Percentiles rank a stretch among this genome's conserved stretches.
Evolutionary conservation across 1,284 basidiomycete species (phyloP).

Genomic region (Spongispora temasekensis): DNA sequence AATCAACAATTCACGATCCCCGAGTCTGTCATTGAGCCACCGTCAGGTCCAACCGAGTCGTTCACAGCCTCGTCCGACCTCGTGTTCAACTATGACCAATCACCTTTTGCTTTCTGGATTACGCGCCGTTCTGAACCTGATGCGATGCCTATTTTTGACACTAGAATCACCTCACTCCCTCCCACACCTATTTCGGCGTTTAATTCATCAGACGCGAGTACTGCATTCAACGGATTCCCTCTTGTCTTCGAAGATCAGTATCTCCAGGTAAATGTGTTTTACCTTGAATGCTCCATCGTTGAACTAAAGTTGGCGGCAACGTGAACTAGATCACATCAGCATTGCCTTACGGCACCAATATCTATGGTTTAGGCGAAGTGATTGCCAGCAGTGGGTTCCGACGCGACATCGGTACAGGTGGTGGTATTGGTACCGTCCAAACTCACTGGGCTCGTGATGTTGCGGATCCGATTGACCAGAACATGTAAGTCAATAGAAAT

Average conservation of each 20-base stretch:
- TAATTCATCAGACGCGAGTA: slow-evolving; percentile 47
- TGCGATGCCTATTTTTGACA: slow-evolving; percentile 71
- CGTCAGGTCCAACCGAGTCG: slow-evolving; percentile 38
- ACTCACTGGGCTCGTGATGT: slow-evolving; percentile 71
- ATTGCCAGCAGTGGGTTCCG: slow-evolving; percentile 68
- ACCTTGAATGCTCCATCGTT: too few relatives aligned
- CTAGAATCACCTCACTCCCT: slow-evolving; percentile 58
- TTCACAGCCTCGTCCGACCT: slow-evolving; percentile 51
- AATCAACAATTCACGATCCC: slow-evolving; percentile 72
- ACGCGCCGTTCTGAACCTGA: slow-evolving; percentile 61
- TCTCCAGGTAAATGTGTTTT: slow-evolving; percentile 47
- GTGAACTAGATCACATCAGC: slow-evolving; percentile 62
- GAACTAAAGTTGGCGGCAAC: too few relatives aligned
- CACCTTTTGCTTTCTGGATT: slow-evolving; percentile 80
- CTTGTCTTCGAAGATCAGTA: slow-evolving; percentile 81
- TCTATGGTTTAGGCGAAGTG: slow-evolving; percentile 80
- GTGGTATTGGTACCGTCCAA: slow-evolving; percentile 61
- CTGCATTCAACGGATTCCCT: slow-evolving; percentile 57
- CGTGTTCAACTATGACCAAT: slow-evolving; percentile 65
- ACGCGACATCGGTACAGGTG: slow-evolving; percentile 55
- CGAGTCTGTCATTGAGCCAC: slow-evolving; percentile 53
- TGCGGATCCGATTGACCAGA: slow-evolving; percentile 59
- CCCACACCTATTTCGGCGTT: slow-evolving; percentile 53
- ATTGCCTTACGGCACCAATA: slow-evolving; percentile 64
- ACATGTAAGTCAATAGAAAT: slow-evolving; percentile 47